Evolutionary conservation across 2,329 filamentous ascomycete species (phyloP), one percentile per base, ranked within the genome.

Genomic region (Pseudophaeomoniella oleicola): DNA sequence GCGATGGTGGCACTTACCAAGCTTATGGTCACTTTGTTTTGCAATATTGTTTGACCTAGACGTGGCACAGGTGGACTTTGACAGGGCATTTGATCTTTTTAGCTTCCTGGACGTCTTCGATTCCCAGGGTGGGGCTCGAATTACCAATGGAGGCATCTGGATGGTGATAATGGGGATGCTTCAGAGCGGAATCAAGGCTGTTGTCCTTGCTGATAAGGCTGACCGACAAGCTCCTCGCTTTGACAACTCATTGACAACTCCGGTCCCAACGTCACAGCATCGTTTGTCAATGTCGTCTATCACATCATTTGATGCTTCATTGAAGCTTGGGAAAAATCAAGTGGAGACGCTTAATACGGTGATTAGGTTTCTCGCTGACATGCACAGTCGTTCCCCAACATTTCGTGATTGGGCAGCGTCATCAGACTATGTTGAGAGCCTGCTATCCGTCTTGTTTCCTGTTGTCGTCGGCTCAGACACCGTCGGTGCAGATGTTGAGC

Each of bases 11-110:
- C 78, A 83, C 49, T 71, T 86, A 12, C 74, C 86, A 2, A 74
- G 76, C 0, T 59, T 96, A 16, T 96, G 90, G 90, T 77, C 80
- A 0, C 78, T 90, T 31, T 86, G 82, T 51, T 83, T 98, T 56
- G 78, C 83, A 37, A 81, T 96, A 15, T 59, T 98, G 2, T 94
- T 98, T 50, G 86, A 83, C 1, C 70, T 76, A 30, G 86, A 94
- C 50, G 73, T 92, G 32, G 77, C 76, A 2, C 73, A 73, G 34
- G 71, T 87, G 46, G 72, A 87, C 49, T 73, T 86, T 46, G 74
- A 82, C 36, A 69, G 73, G 44, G 68, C 77, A 16, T 81, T 94
- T 47, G 80, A 88, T 45, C 69, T 82, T 13, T 78, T 75, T 45
- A 79, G 71, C 40, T 67, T 98, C 1, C 58, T 86, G 3, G 75